Evolutionary conservation across 2,329 filamentous ascomycete genomes (phyloP).

Genomic region (Sclerotinia sclerotiorum): DNA sequence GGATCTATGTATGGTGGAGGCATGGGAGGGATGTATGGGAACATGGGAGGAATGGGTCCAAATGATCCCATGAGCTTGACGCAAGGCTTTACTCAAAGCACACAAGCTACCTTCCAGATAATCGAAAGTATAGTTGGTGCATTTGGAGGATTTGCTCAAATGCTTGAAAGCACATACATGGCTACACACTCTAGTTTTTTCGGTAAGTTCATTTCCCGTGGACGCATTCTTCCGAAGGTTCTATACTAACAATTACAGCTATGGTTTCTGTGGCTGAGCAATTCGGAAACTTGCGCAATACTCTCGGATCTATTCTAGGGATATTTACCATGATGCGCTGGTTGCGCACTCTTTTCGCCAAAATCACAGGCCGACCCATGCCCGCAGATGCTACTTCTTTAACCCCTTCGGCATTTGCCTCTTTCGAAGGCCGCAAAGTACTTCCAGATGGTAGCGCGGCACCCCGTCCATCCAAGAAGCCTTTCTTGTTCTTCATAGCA

Average conservation of each 20-base stretch:
- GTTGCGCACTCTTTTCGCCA: constrained; percentile 87
- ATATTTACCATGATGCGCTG: constrained; percentile 96
- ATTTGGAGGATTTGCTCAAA: constrained; percentile 97
- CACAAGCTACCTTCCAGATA: constrained; percentile 95
- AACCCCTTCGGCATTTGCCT: constrained; percentile 87
- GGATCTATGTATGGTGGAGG: constrained; percentile 38
- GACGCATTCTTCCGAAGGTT: background rate
- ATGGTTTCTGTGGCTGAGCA: constrained; percentile 99
- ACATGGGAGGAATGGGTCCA: constrained; percentile 58
- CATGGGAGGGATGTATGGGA: constrained; percentile 44
- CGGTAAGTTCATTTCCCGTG: constrained; percentile 56
- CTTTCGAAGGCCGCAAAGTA: constrained; percentile 70
- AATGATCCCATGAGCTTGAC: constrained; percentile 93
- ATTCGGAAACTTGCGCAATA: constrained; percentile 89
- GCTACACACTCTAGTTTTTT: constrained; percentile 98
- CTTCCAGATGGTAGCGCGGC: constrained; percentile 63
- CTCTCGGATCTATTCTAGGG: constrained; percentile 86
- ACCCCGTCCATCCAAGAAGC: constrained; percentile 83
- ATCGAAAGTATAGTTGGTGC: constrained; percentile 95
- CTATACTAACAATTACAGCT: constrained; percentile 52
- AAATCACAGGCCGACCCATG: constrained; percentile 85
- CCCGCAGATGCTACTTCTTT: constrained; percentile 84
- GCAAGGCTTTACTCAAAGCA: constrained; percentile 92
- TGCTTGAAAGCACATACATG: constrained; percentile 99
- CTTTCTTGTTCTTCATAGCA: constrained; percentile 91